Conservation (phyloP, 1,284 basidiomycete genomes). For the Apiotrichum brassicae region DNA sequence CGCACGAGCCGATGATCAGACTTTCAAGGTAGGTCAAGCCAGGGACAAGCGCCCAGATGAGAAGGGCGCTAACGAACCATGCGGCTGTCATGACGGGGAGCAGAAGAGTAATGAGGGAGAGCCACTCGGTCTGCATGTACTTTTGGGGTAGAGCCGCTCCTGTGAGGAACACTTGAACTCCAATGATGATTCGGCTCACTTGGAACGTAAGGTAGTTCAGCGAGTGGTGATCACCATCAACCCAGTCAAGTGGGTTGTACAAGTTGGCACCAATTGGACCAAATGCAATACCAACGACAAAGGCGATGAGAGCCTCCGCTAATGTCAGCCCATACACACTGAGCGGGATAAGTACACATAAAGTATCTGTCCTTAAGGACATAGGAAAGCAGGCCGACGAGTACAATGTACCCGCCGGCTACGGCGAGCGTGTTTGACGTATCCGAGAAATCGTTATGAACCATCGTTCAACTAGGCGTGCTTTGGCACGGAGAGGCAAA, state of each 20-base stretch:
- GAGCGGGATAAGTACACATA: no score
- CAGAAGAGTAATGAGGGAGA: slow-evolving; percentile 72
- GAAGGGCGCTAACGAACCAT: slow-evolving; percentile 76
- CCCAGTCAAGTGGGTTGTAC: slow-evolving; percentile 29
- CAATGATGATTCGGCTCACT: slow-evolving; percentile 85
- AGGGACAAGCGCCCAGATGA: slow-evolving; percentile 84
- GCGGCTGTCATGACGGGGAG: slow-evolving; percentile 73
- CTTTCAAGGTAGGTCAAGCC: slow-evolving; percentile 77
- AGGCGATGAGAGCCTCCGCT: slow-evolving; percentile 91
- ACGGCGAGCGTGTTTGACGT: slow-evolving; percentile 43
- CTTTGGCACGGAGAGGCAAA: no score
- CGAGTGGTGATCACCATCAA: slow-evolving; percentile 8
- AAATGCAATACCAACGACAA: slow-evolving; percentile 87
- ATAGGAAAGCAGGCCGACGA: slow-evolving; percentile 44
- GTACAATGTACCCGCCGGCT: slow-evolving; percentile 38
- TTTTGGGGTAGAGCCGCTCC: slow-evolving; percentile 84
- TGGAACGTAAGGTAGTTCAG: slow-evolving; percentile 54
- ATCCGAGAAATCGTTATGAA: slow-evolving; percentile 39
- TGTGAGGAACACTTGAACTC: slow-evolving; percentile 93
- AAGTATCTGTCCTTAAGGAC: slow-evolving; percentile 48
- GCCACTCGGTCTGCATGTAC: slow-evolving; percentile 83
- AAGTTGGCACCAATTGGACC: slow-evolving; percentile 35
- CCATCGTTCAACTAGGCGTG: slow-evolving; percentile 27
- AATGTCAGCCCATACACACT: no score
- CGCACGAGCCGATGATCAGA: slow-evolving; percentile 81